Conservation (phyloP, 768 basidiomycete genomes). For the Calocybe gangraenosa region DNA sequence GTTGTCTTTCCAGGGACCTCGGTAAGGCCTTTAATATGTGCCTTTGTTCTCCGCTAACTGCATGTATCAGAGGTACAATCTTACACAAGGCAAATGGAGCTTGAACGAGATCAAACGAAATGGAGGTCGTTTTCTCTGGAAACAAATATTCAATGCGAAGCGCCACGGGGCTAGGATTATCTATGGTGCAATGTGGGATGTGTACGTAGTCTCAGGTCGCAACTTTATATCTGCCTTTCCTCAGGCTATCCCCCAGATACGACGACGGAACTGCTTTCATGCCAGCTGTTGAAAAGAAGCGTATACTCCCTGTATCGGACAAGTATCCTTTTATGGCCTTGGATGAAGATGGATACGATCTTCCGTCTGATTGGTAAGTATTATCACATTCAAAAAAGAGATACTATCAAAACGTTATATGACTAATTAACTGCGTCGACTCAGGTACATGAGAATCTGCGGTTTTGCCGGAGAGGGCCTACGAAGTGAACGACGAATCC, state of each 20-base stretch:
- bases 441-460: constrained; percentile 74
- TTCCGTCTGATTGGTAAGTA: constrained; percentile 75
- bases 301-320: constrained; percentile 57
- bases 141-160: constrained; percentile 68
- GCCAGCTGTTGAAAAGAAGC: constrained; percentile 60
- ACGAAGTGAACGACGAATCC: constrained; percentile 57
- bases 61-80: constrained; percentile 56
- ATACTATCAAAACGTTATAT: background rate
- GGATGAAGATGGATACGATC: constrained; percentile 73
- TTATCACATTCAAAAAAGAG: constrained; percentile 2
- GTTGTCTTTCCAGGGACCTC: constrained; percentile 81
- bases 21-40: constrained; percentile 39
- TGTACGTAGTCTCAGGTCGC: constrained; percentile 36
- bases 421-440: background rate
- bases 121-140: constrained; percentile 77
- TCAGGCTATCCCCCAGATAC: constrained; percentile 42
- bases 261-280: constrained; percentile 84
- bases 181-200: constrained; percentile 90
- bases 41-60: constrained; percentile 11
- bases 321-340: constrained; percentile 62
- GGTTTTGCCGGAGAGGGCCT: constrained; percentile 69
- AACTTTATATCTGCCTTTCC: constrained; percentile 6
- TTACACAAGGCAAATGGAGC: constrained; percentile 65
- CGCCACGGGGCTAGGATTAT: constrained; percentile 58
- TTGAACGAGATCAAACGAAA: constrained; percentile 70